Evolutionary conservation across 805 yeast species (phyloP).

Genomic region (Blastobotrys mokoenaii): DNA sequence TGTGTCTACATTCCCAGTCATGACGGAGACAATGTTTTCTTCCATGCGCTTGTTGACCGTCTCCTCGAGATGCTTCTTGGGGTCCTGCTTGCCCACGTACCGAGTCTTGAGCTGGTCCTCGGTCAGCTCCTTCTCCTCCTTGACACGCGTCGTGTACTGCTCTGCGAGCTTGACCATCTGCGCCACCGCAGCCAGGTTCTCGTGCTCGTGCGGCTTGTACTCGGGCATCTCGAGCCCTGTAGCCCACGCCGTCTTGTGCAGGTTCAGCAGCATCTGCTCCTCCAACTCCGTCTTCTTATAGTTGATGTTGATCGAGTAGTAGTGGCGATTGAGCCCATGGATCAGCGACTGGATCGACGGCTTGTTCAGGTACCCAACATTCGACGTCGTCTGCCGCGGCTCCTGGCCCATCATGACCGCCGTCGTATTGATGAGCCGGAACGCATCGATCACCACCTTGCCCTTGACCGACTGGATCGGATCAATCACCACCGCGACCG

Average conservation of each 20-base stretch:
- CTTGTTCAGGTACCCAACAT: slow-evolving; percentile 88
- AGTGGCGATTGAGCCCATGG: slow-evolving; percentile 94
- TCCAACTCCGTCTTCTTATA: slow-evolving; percentile 88
- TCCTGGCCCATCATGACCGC: slow-evolving; percentile 92
- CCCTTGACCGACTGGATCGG: slow-evolving; percentile 99
- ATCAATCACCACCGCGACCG: slow-evolving; percentile 97
- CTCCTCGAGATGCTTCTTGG: slow-evolving; percentile 90
- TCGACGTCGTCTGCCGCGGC: slow-evolving; percentile 95
- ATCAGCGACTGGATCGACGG: slow-evolving; percentile 95
- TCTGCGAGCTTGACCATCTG: slow-evolving; percentile 84
- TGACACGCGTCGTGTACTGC: slow-evolving; percentile 79
- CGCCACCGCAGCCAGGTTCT: slow-evolving; percentile 63
- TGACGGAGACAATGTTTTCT: slow-evolving; percentile 77
- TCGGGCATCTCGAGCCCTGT: slow-evolving; percentile 75
- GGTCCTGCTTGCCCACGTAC: slow-evolving; percentile 97
- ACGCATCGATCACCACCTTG: slow-evolving; percentile 97
- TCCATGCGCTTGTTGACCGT: slow-evolving; percentile 82
- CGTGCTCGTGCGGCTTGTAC: slow-evolving; percentile 67
- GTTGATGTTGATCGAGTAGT: slow-evolving; percentile 90
- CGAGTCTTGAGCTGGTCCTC: slow-evolving; percentile 90
- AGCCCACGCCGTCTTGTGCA: slow-evolving; percentile 95
- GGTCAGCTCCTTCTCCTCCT: slow-evolving; percentile 81
- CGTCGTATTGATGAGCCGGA: slow-evolving; percentile 83
- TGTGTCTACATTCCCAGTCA: slow-evolving; percentile 84
- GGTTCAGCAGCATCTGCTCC: slow-evolving; percentile 84